A percentile compares a stretch with the other conserved stretches of the same genome.
Conservation (phyloP, 2,329 filamentous ascomycete genomes). For the Pseudophaeomoniella oleicola region DNA sequence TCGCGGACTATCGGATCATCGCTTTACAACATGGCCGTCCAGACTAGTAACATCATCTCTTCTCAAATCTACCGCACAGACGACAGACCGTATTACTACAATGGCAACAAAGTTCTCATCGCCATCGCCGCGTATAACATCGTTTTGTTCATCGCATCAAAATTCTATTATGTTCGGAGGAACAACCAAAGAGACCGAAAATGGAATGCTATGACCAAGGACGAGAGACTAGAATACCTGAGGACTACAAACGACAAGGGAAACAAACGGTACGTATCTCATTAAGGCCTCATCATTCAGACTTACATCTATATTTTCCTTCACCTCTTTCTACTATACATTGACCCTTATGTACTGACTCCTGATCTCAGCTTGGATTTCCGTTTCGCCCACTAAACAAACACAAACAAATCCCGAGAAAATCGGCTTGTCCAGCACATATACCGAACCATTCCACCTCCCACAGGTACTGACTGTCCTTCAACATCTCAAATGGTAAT, state of each 20-base stretch:
- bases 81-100: slow-evolving; percentile 37
- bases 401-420: no score
- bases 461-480: no score
- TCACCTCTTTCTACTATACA: no score
- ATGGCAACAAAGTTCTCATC: slow-evolving; percentile 36
- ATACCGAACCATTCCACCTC: no score
- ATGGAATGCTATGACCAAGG: slow-evolving; percentile 27
- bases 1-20: slow-evolving; percentile 29
- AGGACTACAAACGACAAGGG: slow-evolving; percentile 22
- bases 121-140: slow-evolving; percentile 35
- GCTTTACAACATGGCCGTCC: slow-evolving; percentile 32
- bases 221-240: slow-evolving; percentile 23
- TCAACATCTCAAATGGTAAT: no score
- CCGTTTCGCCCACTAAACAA: no score
- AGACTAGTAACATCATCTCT: slow-evolving; percentile 24
- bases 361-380: no score
- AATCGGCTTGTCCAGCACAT: no score
- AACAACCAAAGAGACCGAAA: slow-evolving; percentile 26
- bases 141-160: slow-evolving; percentile 31
- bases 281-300: no score
- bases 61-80: slow-evolving; percentile 40
- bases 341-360: no score
- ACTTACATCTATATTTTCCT: no score
- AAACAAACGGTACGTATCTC: slow-evolving; percentile 20
- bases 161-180: slow-evolving; percentile 23